Conservation (phyloP, 2,329 filamentous ascomycete genomes). For the Rhynchosporium graminicola region DNA sequence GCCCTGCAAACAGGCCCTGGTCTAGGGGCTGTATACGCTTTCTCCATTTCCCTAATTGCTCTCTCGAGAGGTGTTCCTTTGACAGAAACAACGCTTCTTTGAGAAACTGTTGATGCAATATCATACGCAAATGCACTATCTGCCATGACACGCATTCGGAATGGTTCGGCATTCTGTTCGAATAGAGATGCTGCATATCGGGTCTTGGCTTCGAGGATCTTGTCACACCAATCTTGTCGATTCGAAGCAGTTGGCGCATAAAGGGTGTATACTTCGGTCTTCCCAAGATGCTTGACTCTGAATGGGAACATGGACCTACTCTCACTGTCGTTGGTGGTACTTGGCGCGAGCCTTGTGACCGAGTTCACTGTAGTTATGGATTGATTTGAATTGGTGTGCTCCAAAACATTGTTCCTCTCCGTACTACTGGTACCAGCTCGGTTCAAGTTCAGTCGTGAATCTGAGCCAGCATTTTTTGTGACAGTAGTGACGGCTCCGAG, state of each 20-base stretch:
- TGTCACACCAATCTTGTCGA: slow-evolving; percentile 86
- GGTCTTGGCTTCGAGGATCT: slow-evolving; percentile 93
- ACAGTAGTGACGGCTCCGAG: slow-evolving; percentile 62
- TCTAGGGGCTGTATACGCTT: slow-evolving; percentile 68
- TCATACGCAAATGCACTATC: slow-evolving; percentile 90
- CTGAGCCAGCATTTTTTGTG: slow-evolving; percentile 59
- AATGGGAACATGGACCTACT: slow-evolving; percentile 75
- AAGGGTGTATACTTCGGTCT: slow-evolving; percentile 82
- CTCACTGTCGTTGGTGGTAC: slow-evolving; percentile 49
- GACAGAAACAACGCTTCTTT: slow-evolving; percentile 70
- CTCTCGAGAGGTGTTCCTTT: slow-evolving; percentile 89
- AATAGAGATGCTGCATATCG: slow-evolving; percentile 85
- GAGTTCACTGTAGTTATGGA: slow-evolving; percentile 58
- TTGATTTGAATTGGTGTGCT: slow-evolving; percentile 67
- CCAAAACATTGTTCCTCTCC: slow-evolving; percentile 58
- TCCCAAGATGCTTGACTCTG: slow-evolving; percentile 91
- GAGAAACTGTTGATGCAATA: slow-evolving; percentile 57
- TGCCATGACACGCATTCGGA: slow-evolving; percentile 86
- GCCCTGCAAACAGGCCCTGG: slow-evolving; percentile 81
- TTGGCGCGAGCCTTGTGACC: slow-evolving; percentile 48
- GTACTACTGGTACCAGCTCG: slow-evolving; percentile 40
- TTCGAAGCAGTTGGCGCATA: slow-evolving; percentile 77
- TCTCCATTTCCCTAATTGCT: slow-evolving; percentile 86
- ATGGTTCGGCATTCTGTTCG: slow-evolving; percentile 93
- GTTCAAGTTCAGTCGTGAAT: slow-evolving; percentile 56